phyloP scores from a whole-genome alignment of 192 early-diverging fungal species.

The Dispira parvispora region DNA sequence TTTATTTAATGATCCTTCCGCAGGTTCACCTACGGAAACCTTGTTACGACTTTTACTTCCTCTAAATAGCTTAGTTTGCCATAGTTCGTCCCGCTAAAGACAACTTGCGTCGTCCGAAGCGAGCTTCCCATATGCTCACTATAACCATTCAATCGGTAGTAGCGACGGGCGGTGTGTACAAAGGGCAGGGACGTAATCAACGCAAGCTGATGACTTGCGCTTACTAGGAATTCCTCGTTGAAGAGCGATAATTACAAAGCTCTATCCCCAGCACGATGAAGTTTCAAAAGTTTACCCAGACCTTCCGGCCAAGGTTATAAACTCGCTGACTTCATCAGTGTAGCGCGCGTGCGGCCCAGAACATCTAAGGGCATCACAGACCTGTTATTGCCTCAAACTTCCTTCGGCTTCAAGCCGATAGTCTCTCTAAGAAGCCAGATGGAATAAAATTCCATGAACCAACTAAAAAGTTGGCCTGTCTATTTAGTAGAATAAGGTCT shows the following conservation, averaged over 20 bases:
- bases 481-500: conserved; percentile 69
- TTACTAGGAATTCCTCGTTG: conserved; percentile 72
- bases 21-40: conserved; percentile 65
- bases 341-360: conserved; percentile 71
- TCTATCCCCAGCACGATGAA: conserved; percentile 64
- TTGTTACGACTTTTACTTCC: conserved; percentile 80
- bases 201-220: conserved; percentile 60
- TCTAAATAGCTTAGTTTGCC: conserved; percentile 76
- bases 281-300: conserved; percentile 58
- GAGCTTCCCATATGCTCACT: no score
- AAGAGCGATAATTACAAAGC: conserved; percentile 64
- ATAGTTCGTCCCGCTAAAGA: conserved; percentile 44
- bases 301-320: conserved; percentile 12
- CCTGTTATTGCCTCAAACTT: conserved; percentile 71
- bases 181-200: conserved; percentile 70
- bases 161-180: conserved; percentile 62
- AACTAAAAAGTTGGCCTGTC: no score
- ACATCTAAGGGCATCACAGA: conserved; percentile 76
- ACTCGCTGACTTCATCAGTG: conserved; percentile 61
- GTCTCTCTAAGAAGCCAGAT: no score
- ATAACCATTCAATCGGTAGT: conserved; percentile 74
- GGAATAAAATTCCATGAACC: no score
- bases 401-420: no score
- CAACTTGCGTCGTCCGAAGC: no score
- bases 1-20: conserved; percentile 48